Percentiles rank a stretch among this genome's conserved stretches.
Conservation (phyloP, 768 basidiomycete species). For the Suillus plorans region DNA sequence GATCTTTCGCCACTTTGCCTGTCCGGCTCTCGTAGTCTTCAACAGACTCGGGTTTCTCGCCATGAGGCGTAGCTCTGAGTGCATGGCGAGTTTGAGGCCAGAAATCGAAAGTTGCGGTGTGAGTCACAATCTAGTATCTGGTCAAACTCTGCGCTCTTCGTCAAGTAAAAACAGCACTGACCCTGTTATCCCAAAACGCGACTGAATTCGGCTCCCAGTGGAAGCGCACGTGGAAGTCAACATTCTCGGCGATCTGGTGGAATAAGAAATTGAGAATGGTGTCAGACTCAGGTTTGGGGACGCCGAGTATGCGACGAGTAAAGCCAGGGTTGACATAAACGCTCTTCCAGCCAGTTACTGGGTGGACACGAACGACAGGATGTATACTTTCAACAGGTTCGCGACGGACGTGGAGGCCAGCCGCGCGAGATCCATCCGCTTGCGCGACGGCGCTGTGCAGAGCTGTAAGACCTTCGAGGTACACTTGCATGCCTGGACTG, state of each 20-base stretch:
- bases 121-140: constrained; percentile 57
- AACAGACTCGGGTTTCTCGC: constrained; percentile 75
- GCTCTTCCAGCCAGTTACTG: constrained; percentile 82
- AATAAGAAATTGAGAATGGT: constrained; percentile 68
- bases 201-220: constrained; percentile 75
- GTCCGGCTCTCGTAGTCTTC: constrained; percentile 62
- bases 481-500: constrained; percentile 71
- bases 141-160: not conserved
- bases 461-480: constrained; percentile 71
- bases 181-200: constrained; percentile 88
- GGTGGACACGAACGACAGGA: constrained; percentile 82
- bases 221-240: constrained; percentile 76
- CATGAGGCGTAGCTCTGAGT: constrained; percentile 78
- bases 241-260: constrained; percentile 66
- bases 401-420: constrained; percentile 69
- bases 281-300: constrained; percentile 84
- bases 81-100: constrained; percentile 79
- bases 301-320: constrained; percentile 73
- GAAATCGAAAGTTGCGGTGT: constrained; percentile 82
- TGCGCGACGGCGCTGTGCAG: constrained; percentile 79
- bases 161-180: constrained; percentile 29
- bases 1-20: constrained; percentile 71
- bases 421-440: constrained; percentile 70
- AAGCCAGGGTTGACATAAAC: constrained; percentile 85
- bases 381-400: constrained; percentile 69